phyloP scores from a whole-genome alignment of 768 basidiomycete genomes.

The Aureoboletus auriporus region DNA sequence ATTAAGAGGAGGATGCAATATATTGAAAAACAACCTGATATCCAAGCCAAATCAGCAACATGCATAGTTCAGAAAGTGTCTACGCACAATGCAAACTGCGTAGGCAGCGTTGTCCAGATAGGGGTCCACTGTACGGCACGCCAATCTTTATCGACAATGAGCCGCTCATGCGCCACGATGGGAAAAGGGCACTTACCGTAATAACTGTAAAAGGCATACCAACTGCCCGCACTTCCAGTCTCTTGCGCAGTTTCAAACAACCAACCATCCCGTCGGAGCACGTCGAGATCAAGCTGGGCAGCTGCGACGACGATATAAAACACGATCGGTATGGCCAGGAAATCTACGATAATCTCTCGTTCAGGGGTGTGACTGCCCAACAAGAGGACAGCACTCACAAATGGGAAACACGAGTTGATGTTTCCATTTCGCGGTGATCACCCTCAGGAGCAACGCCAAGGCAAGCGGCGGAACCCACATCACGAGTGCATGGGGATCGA shows the following conservation, averaged over 20 bases:
- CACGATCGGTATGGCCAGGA: conserved; percentile 69
- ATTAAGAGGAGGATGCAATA: conserved; percentile 81
- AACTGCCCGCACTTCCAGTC: conserved; percentile 36
- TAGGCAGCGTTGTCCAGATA: conserved; percentile 83
- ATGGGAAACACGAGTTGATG: conserved; percentile 92
- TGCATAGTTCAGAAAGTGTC: background rate
- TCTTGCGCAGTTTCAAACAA: conserved; percentile 62
- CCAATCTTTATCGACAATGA: conserved; percentile 46
- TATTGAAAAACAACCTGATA: conserved; percentile 75
- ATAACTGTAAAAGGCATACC: conserved; percentile 86
- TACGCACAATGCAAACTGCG: conserved; percentile 85
- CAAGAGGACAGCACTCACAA: conserved; percentile 44
- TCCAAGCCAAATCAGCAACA: conserved; percentile 23
- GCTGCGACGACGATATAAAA: conserved; percentile 81
- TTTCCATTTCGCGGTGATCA: conserved; percentile 74
- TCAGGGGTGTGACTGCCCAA: background rate
- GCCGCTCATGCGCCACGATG: background rate
- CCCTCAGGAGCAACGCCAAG: conserved; percentile 71
- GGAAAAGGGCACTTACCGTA: conserved; percentile 48
- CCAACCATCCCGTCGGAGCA: conserved; percentile 71
- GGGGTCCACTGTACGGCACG: conserved; percentile 55
- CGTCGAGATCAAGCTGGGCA: conserved; percentile 53
- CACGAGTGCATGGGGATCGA: conserved; percentile 54
- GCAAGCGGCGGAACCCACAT: conserved; percentile 80
- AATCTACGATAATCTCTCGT: conserved; percentile 44